Evolutionary conservation across 805 yeast genomes (phyloP).

Genomic region (Torulaspora franciscae): DNA sequence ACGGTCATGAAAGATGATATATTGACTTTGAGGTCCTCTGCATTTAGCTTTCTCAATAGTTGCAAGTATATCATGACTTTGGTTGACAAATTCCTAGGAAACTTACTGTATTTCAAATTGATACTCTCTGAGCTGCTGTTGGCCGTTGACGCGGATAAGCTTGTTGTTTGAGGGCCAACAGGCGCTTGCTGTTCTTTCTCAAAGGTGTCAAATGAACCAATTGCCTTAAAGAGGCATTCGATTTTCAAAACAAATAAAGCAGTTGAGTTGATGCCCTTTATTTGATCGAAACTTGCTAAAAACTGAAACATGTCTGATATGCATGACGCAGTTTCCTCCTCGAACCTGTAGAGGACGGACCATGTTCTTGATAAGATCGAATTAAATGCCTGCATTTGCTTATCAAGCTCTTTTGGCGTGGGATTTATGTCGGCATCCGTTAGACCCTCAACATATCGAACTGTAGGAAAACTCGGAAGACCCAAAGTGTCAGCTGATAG

Average conservation of each 20-base stretch:
- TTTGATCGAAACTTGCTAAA: constrained; percentile 69
- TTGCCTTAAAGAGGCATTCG: constrained; percentile 69
- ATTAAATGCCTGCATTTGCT: constrained; percentile 63
- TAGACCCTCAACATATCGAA: constrained; percentile 21
- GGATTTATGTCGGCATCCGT: constrained; percentile 36
- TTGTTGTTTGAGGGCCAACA: constrained; percentile 4
- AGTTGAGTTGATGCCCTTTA: constrained; percentile 62
- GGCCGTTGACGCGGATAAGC: constrained; percentile 5
- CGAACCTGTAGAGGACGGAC: constrained; percentile 82
- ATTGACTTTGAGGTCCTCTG: constrained; percentile 30
- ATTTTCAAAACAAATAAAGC: constrained; percentile 67
- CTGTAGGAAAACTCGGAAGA: constrained; percentile 33
- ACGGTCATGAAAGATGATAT: constrained; percentile 67
- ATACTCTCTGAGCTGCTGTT: constrained; percentile 9
- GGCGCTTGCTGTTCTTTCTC: constrained; percentile 11
- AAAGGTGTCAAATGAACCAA: constrained; percentile 48
- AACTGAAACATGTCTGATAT: constrained; percentile 86
- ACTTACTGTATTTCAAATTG: constrained; percentile 38
- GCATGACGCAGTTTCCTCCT: constrained; percentile 83
- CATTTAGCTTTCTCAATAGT: constrained; percentile 58
- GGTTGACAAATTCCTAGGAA: constrained; percentile 80
- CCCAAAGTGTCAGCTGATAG: constrained; percentile 60
- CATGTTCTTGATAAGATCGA: constrained; percentile 60
- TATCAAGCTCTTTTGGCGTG: constrained; percentile 45
- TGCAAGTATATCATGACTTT: constrained; percentile 88